Percentiles rank a stretch among this genome's conserved stretches.
phyloP scores from a whole-genome alignment of 1,284 basidiomycete genomes.

The Boletus calvinii region DNA sequence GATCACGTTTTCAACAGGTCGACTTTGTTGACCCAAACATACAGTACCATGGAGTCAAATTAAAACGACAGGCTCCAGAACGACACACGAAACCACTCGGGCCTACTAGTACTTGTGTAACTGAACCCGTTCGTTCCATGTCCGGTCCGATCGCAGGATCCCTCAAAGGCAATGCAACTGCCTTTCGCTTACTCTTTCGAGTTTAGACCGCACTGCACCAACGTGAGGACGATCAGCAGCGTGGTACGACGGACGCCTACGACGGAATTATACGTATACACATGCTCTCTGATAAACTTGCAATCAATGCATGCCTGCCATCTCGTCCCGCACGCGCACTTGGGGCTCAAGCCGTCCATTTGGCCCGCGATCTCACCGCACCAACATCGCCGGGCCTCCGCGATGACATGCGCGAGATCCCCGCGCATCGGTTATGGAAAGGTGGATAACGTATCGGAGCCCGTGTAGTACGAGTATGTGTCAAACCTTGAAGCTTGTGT shows the following conservation, averaged over 20 bases:
- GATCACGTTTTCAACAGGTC: no score
- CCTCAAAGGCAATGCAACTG: neutral
- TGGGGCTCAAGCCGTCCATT: neutral
- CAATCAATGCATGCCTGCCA: no score
- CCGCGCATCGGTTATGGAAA: slow-evolving; percentile 25
- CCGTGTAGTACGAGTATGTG: neutral
- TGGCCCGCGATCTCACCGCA: slow-evolving; percentile 7
- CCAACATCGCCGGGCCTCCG: slow-evolving; percentile 9
- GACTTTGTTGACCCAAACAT: neutral
- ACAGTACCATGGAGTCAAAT: neutral
- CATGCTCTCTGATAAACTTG: neutral
- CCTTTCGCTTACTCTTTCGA: no score
- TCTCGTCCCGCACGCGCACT: neutral
- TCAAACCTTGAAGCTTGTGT: neutral
- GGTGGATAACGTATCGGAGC: slow-evolving; percentile 13
- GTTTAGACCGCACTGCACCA: neutral
- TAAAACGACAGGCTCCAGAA: neutral
- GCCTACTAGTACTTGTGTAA: no score
- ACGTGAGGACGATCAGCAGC: neutral
- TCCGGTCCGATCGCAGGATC: slow-evolving; percentile 1
- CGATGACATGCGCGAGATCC: slow-evolving; percentile 26
- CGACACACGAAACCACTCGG: neutral
- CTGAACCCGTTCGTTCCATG: neutral
- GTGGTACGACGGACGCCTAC: neutral
- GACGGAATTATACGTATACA: neutral